Conservation (phyloP, 192 early-diverging fungal genomes). For the Linderina pennispora region DNA sequence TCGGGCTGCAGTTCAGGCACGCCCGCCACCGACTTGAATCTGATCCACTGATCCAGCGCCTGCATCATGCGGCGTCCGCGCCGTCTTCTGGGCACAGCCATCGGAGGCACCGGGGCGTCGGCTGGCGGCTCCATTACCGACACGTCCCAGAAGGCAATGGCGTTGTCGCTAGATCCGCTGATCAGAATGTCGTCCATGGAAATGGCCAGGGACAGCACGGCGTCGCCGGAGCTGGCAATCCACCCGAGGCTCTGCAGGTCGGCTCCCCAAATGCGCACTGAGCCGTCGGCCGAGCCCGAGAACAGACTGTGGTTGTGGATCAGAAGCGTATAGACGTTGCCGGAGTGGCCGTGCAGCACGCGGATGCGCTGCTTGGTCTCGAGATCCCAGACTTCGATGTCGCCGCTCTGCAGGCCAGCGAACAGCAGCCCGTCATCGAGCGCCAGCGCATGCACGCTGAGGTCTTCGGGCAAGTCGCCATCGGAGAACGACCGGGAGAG, state of each 20-base stretch:
- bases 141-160: slow-evolving; percentile 55
- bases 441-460: slow-evolving; percentile 57
- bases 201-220: slow-evolving; percentile 45
- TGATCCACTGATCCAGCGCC: slow-evolving; percentile 64
- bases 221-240: slow-evolving; percentile 48
- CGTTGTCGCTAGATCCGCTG: slow-evolving; percentile 55
- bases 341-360: slow-evolving; percentile 23
- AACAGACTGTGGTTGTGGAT: slow-evolving; percentile 45
- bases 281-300: slow-evolving; percentile 64
- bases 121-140: too few species aligned
- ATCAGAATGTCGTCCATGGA: slow-evolving; percentile 46
- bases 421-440: slow-evolving; percentile 65
- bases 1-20: slow-evolving; percentile 62
- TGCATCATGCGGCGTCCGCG: slow-evolving; percentile 47
- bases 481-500: slow-evolving; percentile 14
- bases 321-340: slow-evolving; percentile 56
- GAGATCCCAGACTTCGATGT: slow-evolving; percentile 68
- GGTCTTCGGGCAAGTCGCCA: slow-evolving; percentile 21
- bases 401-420: slow-evolving; percentile 68
- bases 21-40: slow-evolving; percentile 61
- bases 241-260: slow-evolving; percentile 54
- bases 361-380: slow-evolving; percentile 58
- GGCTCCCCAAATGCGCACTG: slow-evolving; percentile 59
- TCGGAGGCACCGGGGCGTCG: too few species aligned
- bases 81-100: too few species aligned